Base-by-base conservation (phyloP, 805 yeast species). In the Jamesozyma jinghongensis region DNA sequence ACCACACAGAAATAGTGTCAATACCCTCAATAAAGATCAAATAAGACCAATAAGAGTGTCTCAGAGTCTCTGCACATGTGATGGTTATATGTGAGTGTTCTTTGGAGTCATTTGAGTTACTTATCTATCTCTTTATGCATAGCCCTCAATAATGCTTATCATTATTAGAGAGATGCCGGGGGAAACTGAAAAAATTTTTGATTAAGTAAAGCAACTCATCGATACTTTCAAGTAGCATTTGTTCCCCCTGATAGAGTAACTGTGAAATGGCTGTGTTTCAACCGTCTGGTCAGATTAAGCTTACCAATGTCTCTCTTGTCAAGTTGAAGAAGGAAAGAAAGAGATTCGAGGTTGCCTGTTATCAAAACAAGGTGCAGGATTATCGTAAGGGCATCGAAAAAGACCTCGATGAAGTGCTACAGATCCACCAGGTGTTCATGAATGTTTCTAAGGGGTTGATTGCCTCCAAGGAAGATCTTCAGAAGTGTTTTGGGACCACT, bases 341-440 rank as follows among this genome's bases (percentile, higher is more conserved):
- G 62, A 69, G 96, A 49, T 92, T 87, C 53, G 98, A 92, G 62
- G 74, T 92, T 34, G 97, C 97, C 0, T 92, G 98, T 57, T 92
- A 92, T 61, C 95, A 85, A 56, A 92, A 92, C 55, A 92, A 92
- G 57, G 96, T 92, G 4, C 97, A 90, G 60, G 98, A 92, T 61
- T 92, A 87, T 77, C 71, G 97, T 33, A 49, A 53, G 39, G 61
- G 59, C 34, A 43, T 54, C 49, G 98, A 92, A 56, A 90, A 85
- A 51, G 96, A 92, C 58, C 61, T 92, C 7, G 97, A 92, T 65
- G 98, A 92, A 57, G 98, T 92, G 2, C 68, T 92, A 29, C 98
- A 92, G 60, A 86, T 92, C 40, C 95, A 87, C n/a, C 95, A 84
- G 60, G 94, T 92, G 1, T 92, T 92, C 54, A 59, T 77, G 28